Evolutionary conservation across 352 stramenopile genomes (phyloP).

Genomic region (Thalassiosira pacifica): DNA sequence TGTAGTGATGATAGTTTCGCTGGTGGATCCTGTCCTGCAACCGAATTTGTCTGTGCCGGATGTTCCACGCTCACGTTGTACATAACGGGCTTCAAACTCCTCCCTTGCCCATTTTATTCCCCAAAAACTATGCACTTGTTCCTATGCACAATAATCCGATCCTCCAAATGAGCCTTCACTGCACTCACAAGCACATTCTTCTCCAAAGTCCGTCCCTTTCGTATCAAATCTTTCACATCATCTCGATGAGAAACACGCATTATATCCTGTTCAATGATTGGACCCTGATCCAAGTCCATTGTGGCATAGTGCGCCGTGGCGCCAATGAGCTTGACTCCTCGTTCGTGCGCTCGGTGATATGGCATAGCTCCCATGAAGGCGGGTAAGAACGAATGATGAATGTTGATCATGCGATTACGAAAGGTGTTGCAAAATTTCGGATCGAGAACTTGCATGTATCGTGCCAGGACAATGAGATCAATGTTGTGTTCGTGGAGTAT

Average conservation of each 20-base stretch:
- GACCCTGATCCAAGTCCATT: constrained; percentile 85
- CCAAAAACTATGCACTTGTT: constrained; percentile 88
- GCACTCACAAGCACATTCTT: constrained; percentile 78
- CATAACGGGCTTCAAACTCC: too few species aligned
- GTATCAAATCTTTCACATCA: constrained; percentile 85
- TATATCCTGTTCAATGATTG: constrained; percentile 87
- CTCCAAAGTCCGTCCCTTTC: constrained; percentile 84
- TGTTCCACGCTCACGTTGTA: too few species aligned
- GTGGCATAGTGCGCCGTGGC: constrained; percentile 88
- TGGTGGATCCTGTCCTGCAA: too few species aligned
- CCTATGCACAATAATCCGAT: constrained; percentile 85
- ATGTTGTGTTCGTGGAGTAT: constrained; percentile 76
- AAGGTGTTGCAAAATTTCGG: constrained; percentile 79
- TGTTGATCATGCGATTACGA: constrained; percentile 86
- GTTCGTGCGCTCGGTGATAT: constrained; percentile 85
- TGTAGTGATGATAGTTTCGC: too few species aligned
- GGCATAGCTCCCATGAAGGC: constrained; percentile 84
- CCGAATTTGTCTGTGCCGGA: too few species aligned
- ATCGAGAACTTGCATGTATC: constrained; percentile 89
- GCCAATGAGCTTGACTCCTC: constrained; percentile 88
- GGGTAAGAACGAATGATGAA: constrained; percentile 88
- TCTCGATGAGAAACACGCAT: constrained; percentile 79
- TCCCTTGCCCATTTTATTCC: too few species aligned
- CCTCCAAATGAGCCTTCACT: constrained; percentile 85
- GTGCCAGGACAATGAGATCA: constrained; percentile 86